These are phyloP conservation scores for Marvania coccoides DNA, from an alignment of 139 green algal species.

Conservation along the genomic window DNA sequence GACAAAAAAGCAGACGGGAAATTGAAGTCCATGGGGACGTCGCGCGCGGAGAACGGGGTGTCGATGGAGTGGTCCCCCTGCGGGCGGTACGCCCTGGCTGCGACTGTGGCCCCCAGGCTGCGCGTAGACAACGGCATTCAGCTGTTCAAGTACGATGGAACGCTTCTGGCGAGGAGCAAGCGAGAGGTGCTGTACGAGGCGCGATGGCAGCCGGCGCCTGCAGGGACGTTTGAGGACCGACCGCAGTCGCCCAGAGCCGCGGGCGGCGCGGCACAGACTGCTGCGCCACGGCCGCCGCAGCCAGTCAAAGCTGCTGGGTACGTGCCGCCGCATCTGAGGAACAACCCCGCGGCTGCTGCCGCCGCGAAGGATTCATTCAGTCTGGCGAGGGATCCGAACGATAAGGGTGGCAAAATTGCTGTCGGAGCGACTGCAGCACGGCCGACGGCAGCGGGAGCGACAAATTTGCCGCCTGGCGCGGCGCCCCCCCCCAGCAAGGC, in stretches of 20 bases:
- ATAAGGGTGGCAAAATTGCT: slow-evolving; percentile 29
- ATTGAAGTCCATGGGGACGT: slow-evolving; percentile 65
- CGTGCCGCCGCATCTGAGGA: slow-evolving; percentile 44
- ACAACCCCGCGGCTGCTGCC: slow-evolving; percentile 4
- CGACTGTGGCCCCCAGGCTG: slow-evolving; percentile 80
- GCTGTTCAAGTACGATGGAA: slow-evolving; percentile 77
- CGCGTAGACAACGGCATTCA: slow-evolving; percentile 90
- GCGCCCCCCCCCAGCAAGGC: slow-evolving; percentile 38
- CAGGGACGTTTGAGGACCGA: slow-evolving; percentile 45
- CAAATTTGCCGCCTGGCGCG: slow-evolving; percentile 33
- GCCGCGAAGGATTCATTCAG: slow-evolving; percentile 34
- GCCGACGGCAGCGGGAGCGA: neutral
- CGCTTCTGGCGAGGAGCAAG: slow-evolving; percentile 22
- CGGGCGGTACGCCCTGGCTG: slow-evolving; percentile 72
- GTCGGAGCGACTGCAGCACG: neutral
- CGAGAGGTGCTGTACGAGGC: slow-evolving; percentile 71
- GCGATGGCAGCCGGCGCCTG: slow-evolving; percentile 40
- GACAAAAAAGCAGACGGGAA: slow-evolving; percentile 72
- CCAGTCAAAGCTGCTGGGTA: slow-evolving; percentile 26
- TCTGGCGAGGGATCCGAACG: slow-evolving; percentile 36
- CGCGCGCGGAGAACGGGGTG: slow-evolving; percentile 48
- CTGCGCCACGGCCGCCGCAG: slow-evolving; percentile 19
- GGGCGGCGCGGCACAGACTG: neutral
- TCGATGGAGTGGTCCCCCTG: slow-evolving; percentile 78
- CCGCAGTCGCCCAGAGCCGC: slow-evolving; percentile 48